These are phyloP conservation scores for Calamus simplicifolius DNA, from an alignment of 176 grass and related monocot genomes.

Conservation along the genomic window DNA sequence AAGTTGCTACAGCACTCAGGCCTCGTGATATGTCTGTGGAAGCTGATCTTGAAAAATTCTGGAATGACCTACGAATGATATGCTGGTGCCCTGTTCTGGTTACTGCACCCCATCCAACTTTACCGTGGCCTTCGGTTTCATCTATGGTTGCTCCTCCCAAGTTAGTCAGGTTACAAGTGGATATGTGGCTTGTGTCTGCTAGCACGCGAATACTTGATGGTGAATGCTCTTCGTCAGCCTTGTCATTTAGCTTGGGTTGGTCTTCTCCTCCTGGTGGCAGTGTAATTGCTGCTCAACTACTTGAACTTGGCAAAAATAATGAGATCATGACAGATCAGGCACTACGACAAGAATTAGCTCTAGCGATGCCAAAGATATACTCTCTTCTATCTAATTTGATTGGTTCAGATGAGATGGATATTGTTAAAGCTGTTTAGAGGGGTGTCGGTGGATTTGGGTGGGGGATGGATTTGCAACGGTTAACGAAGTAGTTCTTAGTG, in stretches of 20 bases:
- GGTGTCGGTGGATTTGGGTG: slow-evolving; percentile 97
- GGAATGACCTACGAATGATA: slow-evolving; percentile 87
- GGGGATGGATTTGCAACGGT: slow-evolving; percentile 89
- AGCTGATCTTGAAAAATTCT: slow-evolving; percentile 80
- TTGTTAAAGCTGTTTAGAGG: slow-evolving; percentile 90
- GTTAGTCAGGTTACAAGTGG: slow-evolving; percentile 75
- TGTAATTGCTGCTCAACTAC: slow-evolving; percentile 93
- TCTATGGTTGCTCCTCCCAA: slow-evolving; percentile 89
- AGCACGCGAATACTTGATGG: slow-evolving; percentile 94
- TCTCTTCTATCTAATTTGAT: slow-evolving; percentile 68
- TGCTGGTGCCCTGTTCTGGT: slow-evolving; percentile 95
- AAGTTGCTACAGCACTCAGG: slow-evolving; percentile 56
- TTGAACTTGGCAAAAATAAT: slow-evolving; percentile 97
- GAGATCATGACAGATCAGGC: slow-evolving; percentile 78
- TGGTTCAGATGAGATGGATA: slow-evolving; percentile 97
- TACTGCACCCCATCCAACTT: slow-evolving; percentile 53
- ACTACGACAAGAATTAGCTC: slow-evolving; percentile 80
- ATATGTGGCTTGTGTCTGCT: slow-evolving; percentile 97
- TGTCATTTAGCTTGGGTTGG: slow-evolving; percentile 81
- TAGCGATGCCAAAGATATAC: slow-evolving; percentile 94
- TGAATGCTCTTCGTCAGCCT: slow-evolving; percentile 79
- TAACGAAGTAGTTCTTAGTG: slow-evolving; percentile 89
- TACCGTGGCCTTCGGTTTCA: slow-evolving; percentile 87
- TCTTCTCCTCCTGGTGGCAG: slow-evolving; percentile 76
- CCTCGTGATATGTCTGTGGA: slow-evolving; percentile 52